These are phyloP conservation scores for sorghum (Sorghum bicolor) DNA, from an alignment of 176 grass and related monocot genomes.

Conservation along the genomic window Sorghum_bicolor_NCBIv3 NC_012872.2:13080501-13081000, in stretches of 20 bases:
- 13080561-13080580: background rate
- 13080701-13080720: too few relatives aligned
- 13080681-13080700: too few relatives aligned
- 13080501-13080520: background rate
- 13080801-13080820: background rate
- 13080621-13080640: too few relatives aligned
- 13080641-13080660: too few relatives aligned
- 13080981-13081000: background rate
- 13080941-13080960: slow-evolving; percentile 21
- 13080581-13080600: too few relatives aligned
- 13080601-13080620: too few relatives aligned
- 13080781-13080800: too few relatives aligned
- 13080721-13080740: too few relatives aligned
- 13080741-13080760: too few relatives aligned
- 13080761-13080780: too few relatives aligned
- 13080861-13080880: background rate
- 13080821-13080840: background rate
- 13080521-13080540: background rate
- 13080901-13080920: slow-evolving; percentile 20
- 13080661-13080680: too few relatives aligned
- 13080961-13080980: background rate
- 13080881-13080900: slow-evolving; percentile 25
- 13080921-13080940: background rate
- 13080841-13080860: background rate
- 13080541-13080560: background rate